Evolutionary conservation across 495 filamentous ascomycete species (phyloP).

Genomic region (Hamigera avellanea): DNA sequence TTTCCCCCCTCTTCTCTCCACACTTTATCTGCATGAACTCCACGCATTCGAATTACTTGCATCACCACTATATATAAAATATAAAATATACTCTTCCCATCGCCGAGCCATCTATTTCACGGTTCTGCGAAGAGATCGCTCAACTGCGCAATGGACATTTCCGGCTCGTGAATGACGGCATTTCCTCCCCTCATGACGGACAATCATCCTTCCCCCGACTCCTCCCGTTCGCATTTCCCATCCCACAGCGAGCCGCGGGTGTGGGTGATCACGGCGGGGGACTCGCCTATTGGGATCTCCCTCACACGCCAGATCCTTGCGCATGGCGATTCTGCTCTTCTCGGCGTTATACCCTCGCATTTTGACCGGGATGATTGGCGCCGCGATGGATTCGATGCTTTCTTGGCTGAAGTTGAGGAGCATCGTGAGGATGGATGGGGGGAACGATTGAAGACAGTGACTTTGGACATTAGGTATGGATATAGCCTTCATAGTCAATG

Average conservation of each 20-base stretch:
- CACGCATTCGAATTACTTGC: no score
- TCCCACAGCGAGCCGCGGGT: slow-evolving; percentile 49
- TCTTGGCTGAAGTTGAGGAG: slow-evolving; percentile 58
- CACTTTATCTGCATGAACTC: no score
- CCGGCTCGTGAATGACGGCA: slow-evolving; percentile 11
- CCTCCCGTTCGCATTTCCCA: slow-evolving; percentile 42
- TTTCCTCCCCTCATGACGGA: slow-evolving; percentile 23
- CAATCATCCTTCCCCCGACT: slow-evolving; percentile 24
- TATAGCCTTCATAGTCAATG: no score
- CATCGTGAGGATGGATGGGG: slow-evolving; percentile 38
- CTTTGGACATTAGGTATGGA: slow-evolving; percentile 40
- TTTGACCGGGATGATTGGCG: slow-evolving; percentile 30
- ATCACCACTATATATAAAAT: no score
- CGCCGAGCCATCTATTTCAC: no score
- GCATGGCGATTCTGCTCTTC: slow-evolving; percentile 78
- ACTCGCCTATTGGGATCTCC: slow-evolving; percentile 65
- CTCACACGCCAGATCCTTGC: slow-evolving; percentile 64
- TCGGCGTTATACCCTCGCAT: slow-evolving; percentile 53
- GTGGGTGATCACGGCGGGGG: slow-evolving; percentile 81
- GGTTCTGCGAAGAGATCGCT: no score
- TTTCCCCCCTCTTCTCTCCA: no score
- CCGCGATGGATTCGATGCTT: slow-evolving; percentile 40
- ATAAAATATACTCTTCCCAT: no score
- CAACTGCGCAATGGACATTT: slow-evolving; percentile 15
- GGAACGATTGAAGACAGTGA: slow-evolving; percentile 29